Conservation (phyloP, 139 green algal genomes). For the Diplosphaera chodatii region DNA sequence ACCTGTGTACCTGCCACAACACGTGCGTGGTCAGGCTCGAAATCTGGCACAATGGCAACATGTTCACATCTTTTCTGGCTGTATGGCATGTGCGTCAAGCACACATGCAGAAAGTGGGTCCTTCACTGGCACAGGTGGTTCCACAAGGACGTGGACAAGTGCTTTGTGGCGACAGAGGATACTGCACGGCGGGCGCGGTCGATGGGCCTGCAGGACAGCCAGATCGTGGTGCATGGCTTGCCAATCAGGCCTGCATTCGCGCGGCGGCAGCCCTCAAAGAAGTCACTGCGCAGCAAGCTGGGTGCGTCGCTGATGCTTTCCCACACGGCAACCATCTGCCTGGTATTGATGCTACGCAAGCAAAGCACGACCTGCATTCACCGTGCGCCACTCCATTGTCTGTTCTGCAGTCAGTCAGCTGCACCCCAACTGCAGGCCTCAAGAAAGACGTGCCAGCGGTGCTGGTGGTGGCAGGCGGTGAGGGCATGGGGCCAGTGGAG, state of each 20-base stretch:
- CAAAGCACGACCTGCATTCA: no score
- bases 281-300: conserved; percentile 35
- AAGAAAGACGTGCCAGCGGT: conserved; percentile 36
- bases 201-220: conserved; percentile 38
- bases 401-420: no score
- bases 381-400: no score
- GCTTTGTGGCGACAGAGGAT: conserved; percentile 79
- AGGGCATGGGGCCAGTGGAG: conserved; percentile 95
- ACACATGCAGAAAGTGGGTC: no score
- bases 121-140: conserved; percentile 51
- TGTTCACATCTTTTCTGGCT: no score
- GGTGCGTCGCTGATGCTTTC: conserved; percentile 8
- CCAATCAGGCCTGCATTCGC: conserved; percentile 91
- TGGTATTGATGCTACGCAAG: no score
- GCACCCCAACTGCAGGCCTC: conserved; percentile 23
- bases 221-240: conserved; percentile 72
- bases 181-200: conserved; percentile 29
- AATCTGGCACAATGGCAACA: no score
- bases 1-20: conserved; percentile 97
- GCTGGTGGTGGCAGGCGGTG: conserved; percentile 74
- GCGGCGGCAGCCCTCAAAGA: conserved; percentile 42
- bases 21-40: conserved; percentile 56
- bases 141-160: conserved; percentile 60
- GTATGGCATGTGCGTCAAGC: no score
- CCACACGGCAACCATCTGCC: no score